Base-by-base conservation (phyloP, 2,329 filamentous ascomycete genomes). In the Tolypocladium ovalisporum region DNA sequence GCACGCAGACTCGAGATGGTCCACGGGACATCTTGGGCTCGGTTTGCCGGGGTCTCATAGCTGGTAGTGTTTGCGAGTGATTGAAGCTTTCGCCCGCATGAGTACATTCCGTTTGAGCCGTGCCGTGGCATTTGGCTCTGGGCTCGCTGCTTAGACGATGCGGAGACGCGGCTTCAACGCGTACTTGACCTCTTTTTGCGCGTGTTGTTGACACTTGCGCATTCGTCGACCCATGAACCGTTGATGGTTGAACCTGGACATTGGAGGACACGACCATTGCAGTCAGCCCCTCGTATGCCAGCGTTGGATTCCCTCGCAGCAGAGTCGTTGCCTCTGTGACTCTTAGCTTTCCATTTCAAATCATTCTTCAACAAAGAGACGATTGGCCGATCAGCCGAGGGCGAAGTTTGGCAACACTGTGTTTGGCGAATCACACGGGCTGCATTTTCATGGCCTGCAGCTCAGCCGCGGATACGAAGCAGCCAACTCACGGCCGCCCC, bases 381-480 rank as follows among this genome's bases (percentile, higher is more conserved):
- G 6, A 15, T n/a, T 13, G 13, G 13, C 29, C 42, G 42, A 13
- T 24, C 42, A 47, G n/a, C 19, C 35, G 35, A n/a, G 17, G 53
- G 9, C 17, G 12, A 9, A n/a, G 12, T 19, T 29, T 34, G 24
- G 36, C n/a, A 15, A 24, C n/a, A 15, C n/a, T n/a, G n/a, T 5
- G 15, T 29, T 15, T 22, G 36, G 36, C 49, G 47, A 56, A 56
- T 56, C 54, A 39, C 12, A n/a, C 12, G 1, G 22, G 35, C 34
- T 27, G 19, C 15, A 32, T 32, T 51, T 40, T 12, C n/a, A 22
- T 12, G 36, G 29, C 49, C 36, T 56, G 55, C 55, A 42, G n/a
- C 47, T 44, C 55, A 53, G 55, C 55, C 47, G 55, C 49, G 47
- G 55, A 56, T 56, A 56, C 55, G 55, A 56, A 56, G 55, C 44